phyloP scores from a whole-genome alignment of 1,139 yeast genomes.

The Nematodospora anomalae region DNA sequence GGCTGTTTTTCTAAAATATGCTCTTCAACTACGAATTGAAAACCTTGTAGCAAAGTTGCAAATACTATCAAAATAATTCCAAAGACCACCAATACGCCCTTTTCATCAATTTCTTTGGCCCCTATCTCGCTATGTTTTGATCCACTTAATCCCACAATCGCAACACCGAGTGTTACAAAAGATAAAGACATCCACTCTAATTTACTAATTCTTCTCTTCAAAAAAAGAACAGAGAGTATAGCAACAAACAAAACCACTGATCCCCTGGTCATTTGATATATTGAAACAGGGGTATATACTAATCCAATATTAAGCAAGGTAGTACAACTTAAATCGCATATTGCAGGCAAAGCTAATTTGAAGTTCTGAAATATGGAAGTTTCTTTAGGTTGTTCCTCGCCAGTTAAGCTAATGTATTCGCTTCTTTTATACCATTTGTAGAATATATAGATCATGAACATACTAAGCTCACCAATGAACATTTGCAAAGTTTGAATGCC shows the following conservation, averaged over 20 bases:
- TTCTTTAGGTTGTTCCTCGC: conserved; percentile 13
- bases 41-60: conserved; percentile 69
- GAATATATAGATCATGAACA: conserved; percentile 45
- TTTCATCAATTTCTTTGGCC: conserved; percentile 3
- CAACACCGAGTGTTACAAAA: conserved; percentile 65
- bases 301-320: conserved; percentile 77
- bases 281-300: conserved; percentile 74
- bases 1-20: conserved; percentile 55
- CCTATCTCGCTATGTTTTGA: conserved; percentile 23
- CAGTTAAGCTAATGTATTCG: conserved; percentile 22
- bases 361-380: conserved; percentile 25
- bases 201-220: conserved; percentile 54
- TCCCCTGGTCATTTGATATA: conserved; percentile 85
- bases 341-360: conserved; percentile 58
- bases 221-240: conserved; percentile 62
- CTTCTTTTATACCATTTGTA: conserved; percentile 25
- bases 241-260: conserved; percentile 78
- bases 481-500: conserved; percentile 78
- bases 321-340: conserved; percentile 72
- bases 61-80: conserved; percentile 61
- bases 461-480: conserved; percentile 70
- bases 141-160: conserved; percentile 74
- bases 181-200: conserved; percentile 69
- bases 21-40: conserved; percentile 80
- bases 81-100: conserved; percentile 32